Conservation (phyloP, 129 eudicot genomes). For the Lonicera japonica region DNA sequence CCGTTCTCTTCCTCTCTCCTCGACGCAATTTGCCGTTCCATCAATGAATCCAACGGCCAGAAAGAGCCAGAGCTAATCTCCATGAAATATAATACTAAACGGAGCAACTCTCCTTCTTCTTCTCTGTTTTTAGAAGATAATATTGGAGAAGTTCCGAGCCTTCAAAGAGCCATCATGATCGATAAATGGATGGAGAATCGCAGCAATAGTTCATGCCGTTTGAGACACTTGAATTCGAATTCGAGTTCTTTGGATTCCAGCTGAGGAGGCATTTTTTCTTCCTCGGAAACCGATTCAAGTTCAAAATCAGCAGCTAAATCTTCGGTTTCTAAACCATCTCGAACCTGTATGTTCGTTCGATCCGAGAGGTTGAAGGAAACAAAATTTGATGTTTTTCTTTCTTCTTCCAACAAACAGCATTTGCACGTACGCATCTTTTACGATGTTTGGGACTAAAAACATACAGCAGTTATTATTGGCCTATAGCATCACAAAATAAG, state of each 20-base stretch:
- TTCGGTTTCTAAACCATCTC: slow-evolving; percentile 19
- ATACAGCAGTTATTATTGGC: too few relatives aligned
- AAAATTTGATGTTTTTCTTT: too few relatives aligned
- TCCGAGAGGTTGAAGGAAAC: slow-evolving; percentile 1
- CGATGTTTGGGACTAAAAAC: too few relatives aligned
- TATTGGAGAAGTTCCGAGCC: slow-evolving; percentile 41
- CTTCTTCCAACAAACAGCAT: too few relatives aligned
- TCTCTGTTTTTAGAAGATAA: neutral
- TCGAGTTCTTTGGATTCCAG: slow-evolving; percentile 50
- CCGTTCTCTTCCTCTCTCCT: slow-evolving; percentile 85
- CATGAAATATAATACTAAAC: slow-evolving; percentile 6
- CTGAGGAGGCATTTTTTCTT: slow-evolving; percentile 32
- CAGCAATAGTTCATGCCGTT: slow-evolving; percentile 3
- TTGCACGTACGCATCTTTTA: too few relatives aligned
- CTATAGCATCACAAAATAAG: too few relatives aligned
- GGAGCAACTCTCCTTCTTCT: slow-evolving; percentile 2
- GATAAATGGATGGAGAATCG: slow-evolving; percentile 73
- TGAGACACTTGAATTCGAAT: slow-evolving; percentile 21
- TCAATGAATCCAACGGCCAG: slow-evolving; percentile 39
- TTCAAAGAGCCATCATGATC: slow-evolving; percentile 58
- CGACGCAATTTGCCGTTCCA: slow-evolving; percentile 77
- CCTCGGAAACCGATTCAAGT: slow-evolving; percentile 44
- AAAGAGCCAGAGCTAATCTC: neutral
- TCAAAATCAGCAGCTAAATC: slow-evolving; percentile 29
- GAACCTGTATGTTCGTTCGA: neutral